Conservation (phyloP, 2,329 filamentous ascomycete genomes). For the Fusarium metavorans region DNA sequence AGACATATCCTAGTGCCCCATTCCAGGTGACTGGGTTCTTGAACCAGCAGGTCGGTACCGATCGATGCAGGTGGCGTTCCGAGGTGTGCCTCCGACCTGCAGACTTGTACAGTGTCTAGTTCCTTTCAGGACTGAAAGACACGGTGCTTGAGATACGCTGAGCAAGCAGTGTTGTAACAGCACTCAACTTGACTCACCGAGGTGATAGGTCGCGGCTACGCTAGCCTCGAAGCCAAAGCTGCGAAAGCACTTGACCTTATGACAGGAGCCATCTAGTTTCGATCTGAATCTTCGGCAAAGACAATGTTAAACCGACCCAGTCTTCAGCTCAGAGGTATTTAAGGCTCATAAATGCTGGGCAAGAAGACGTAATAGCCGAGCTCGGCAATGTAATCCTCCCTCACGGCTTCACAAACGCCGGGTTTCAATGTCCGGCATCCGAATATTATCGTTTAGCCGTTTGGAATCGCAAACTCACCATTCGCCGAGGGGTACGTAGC, state of each 20-base stretch:
- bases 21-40: neutral
- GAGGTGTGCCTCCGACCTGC: neutral
- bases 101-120: neutral
- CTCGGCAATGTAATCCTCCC: conserved; percentile 5
- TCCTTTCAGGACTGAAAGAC: neutral
- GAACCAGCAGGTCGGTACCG: conserved; percentile 10
- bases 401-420: conserved; percentile 10
- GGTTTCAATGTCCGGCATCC: conserved; percentile 30
- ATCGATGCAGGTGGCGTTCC: neutral
- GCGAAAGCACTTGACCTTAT: neutral
- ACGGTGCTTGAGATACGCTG: neutral
- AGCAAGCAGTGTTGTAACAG: conserved; percentile 23
- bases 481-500: neutral
- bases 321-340: neutral
- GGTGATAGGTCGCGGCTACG: neutral
- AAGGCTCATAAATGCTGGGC: neutral
- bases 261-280: neutral
- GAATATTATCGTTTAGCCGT: conserved; percentile 17
- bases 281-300: neutral
- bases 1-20: neutral
- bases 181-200: conserved; percentile 9
- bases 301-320: conserved; percentile 1
- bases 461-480: neutral
- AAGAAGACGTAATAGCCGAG: conserved; percentile 9
- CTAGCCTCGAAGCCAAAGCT: neutral